Conservation (phyloP, 495 filamentous ascomycete genomes). For the Xylaria grammica region DNA sequence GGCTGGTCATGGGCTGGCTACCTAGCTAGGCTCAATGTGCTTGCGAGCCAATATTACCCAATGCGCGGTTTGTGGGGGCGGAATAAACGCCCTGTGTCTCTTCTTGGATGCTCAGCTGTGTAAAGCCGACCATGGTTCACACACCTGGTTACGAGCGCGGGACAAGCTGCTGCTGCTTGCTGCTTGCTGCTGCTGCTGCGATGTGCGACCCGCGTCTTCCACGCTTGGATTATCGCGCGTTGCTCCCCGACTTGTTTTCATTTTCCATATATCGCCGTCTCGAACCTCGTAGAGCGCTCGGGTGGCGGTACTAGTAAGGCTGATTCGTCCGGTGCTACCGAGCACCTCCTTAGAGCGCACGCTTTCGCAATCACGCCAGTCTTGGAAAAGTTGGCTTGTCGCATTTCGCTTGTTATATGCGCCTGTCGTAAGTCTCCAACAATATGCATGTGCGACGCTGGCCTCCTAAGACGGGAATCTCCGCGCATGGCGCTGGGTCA, state of each 20-base stretch:
- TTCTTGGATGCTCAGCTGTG: slow-evolving; percentile 22
- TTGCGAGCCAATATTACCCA: slow-evolving; percentile 13
- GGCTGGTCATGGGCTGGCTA: background rate
- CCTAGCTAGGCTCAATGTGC: slow-evolving; percentile 10
- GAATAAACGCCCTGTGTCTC: slow-evolving; percentile 23
- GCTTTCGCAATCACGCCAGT: slow-evolving; percentile 12
- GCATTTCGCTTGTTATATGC: slow-evolving; percentile 20
- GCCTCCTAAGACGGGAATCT: slow-evolving; percentile 22
- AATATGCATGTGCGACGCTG: slow-evolving; percentile 22
- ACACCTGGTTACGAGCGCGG: slow-evolving; percentile 5
- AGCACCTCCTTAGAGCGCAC: background rate
- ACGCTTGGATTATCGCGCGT: background rate
- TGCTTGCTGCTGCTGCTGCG: background rate
- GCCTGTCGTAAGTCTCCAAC: slow-evolving; percentile 21
- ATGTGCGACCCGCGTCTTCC: slow-evolving; percentile 9
- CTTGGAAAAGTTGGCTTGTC: slow-evolving; percentile 10
- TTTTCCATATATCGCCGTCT: slow-evolving; percentile 6
- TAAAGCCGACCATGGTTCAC: background rate
- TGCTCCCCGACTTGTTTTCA: background rate
- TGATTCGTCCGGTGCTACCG: background rate
- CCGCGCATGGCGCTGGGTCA: slow-evolving; percentile 19
- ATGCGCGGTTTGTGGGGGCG: slow-evolving; percentile 18
- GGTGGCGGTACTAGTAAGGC: slow-evolving; percentile 5
- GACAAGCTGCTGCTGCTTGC: no score
- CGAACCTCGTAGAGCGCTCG: background rate